Percentiles rank a stretch among this genome's conserved stretches.
Evolutionary conservation across 441 rosid species (phyloP).

Genomic region (Adansonia madagascariensis): DNA sequence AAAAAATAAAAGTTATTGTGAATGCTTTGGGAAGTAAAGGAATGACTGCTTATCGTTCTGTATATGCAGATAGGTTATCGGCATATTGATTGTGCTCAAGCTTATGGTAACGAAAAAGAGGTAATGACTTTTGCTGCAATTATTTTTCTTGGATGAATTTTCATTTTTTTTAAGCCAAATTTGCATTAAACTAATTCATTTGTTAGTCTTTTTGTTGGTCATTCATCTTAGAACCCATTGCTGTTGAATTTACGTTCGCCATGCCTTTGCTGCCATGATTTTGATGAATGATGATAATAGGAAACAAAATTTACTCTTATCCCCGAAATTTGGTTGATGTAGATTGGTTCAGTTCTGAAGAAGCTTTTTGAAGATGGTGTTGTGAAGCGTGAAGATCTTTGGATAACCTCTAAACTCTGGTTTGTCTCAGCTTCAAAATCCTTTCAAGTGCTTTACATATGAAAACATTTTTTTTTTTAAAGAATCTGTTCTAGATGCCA

Average conservation of each 20-base stretch:
- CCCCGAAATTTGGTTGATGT: conserved; percentile 6
- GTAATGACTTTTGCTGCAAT: conserved; percentile 29
- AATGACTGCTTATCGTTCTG: background rate
- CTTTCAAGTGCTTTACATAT: background rate
- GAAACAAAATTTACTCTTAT: conserved; percentile 7
- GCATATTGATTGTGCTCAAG: conserved; percentile 65
- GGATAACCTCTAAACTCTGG: conserved; percentile 62
- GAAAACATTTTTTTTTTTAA: background rate
- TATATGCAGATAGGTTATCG: conserved; percentile 54
- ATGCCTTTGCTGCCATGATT: background rate
- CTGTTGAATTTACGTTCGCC: background rate
- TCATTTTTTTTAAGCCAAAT: background rate
- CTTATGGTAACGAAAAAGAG: conserved; percentile 58
- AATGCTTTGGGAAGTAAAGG: background rate
- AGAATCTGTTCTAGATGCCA: background rate
- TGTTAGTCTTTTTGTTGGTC: background rate
- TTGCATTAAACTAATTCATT: background rate
- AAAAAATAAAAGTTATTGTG: too few species aligned
- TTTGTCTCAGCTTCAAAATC: conserved; percentile 19
- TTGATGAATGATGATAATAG: background rate
- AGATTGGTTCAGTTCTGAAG: conserved; percentile 55
- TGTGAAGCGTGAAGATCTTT: conserved; percentile 52
- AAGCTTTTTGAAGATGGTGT: conserved; percentile 47
- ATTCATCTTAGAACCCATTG: background rate
- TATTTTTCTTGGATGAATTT: background rate